These are phyloP conservation scores for Kuraishia piskuri DNA, from an alignment of 805 yeast species.

Conservation along the genomic window DNA sequence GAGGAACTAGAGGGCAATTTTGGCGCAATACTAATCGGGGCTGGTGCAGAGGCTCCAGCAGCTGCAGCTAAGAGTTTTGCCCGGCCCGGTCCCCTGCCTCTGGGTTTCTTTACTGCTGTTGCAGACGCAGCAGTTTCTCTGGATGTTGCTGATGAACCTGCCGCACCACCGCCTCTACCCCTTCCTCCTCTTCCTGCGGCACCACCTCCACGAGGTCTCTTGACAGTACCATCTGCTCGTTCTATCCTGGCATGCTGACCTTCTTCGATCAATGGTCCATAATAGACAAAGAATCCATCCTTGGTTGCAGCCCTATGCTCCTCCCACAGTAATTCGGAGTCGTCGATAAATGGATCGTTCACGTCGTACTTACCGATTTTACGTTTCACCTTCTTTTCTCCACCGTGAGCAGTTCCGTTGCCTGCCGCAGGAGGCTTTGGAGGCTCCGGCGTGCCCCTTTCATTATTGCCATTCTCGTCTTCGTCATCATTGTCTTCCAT, in stretches of 20 bases:
- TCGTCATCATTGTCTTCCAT: constrained; percentile 36
- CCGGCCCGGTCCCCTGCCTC: background rate
- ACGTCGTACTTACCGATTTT: constrained; percentile 87
- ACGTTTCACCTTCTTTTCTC: constrained; percentile 37
- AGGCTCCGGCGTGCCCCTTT: background rate
- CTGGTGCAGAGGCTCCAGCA: background rate
- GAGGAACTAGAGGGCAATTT: background rate
- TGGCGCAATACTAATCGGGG: background rate
- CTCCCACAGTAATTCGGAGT: constrained; percentile 85
- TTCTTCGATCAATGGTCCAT: constrained; percentile 80
- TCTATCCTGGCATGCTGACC: constrained; percentile 38
- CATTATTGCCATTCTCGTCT: constrained; percentile 11
- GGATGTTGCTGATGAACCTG: background rate
- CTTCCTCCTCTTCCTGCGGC: background rate
- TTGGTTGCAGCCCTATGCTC: constrained; percentile 87
- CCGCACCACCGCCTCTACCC: background rate
- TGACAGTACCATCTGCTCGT: constrained; percentile 5
- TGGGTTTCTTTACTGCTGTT: background rate
- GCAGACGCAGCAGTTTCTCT: background rate
- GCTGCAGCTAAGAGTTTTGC: background rate
- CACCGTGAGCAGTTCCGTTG: constrained; percentile 25
- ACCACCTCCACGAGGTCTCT: constrained; percentile 1
- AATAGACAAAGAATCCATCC: constrained; percentile 92
- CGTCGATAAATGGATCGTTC: constrained; percentile 95
- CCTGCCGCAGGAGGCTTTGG: background rate